Evolutionary conservation across 2,329 filamentous ascomycete genomes (phyloP).

Genomic region (Cyphellophora europaea): DNA sequence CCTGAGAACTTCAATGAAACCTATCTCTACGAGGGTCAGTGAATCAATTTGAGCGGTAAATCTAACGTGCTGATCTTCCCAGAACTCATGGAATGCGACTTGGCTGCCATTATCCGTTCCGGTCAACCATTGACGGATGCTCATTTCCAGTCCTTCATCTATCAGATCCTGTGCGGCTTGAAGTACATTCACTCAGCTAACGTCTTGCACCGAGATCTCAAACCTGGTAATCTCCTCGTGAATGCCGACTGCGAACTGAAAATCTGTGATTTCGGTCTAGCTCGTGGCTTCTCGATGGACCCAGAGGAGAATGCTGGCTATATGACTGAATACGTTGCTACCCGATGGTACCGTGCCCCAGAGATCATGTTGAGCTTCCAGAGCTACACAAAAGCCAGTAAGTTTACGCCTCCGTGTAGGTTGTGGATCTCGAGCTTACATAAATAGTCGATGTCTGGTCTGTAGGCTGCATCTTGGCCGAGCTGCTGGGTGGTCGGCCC

Average conservation of each 20-base stretch:
- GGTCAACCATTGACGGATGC: slow-evolving; percentile 95
- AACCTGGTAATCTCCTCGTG: slow-evolving; percentile 92
- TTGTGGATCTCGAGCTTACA: slow-evolving; percentile 3
- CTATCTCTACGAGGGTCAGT: slow-evolving; percentile 90
- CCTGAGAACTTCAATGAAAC: slow-evolving; percentile 98
- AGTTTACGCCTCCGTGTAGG: slow-evolving; percentile 35
- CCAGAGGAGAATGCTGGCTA: slow-evolving; percentile 98
- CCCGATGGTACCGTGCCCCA: slow-evolving; percentile 94
- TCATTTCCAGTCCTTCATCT: slow-evolving; percentile 99
- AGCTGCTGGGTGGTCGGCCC: slow-evolving; percentile 87
- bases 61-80: slow-evolving; percentile 12
- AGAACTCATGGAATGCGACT: slow-evolving; percentile 99
- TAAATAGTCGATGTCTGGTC: slow-evolving; percentile 92
- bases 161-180: slow-evolving; percentile 96
- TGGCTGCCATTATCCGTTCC: slow-evolving; percentile 94
- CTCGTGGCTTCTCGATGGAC: slow-evolving; percentile 91
- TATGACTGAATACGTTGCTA: slow-evolving; percentile 99
- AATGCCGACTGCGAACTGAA: slow-evolving; percentile 99
- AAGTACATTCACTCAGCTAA: slow-evolving; percentile 99
- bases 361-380: slow-evolving; percentile 99
- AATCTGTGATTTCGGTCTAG: slow-evolving; percentile 96
- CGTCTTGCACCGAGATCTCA: slow-evolving; percentile 91
- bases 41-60: background rate
- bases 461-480: slow-evolving; percentile 92
- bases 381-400: slow-evolving; percentile 99